Evolutionary conservation across 805 yeast species (phyloP).

Genomic region (Candida boleticola): DNA sequence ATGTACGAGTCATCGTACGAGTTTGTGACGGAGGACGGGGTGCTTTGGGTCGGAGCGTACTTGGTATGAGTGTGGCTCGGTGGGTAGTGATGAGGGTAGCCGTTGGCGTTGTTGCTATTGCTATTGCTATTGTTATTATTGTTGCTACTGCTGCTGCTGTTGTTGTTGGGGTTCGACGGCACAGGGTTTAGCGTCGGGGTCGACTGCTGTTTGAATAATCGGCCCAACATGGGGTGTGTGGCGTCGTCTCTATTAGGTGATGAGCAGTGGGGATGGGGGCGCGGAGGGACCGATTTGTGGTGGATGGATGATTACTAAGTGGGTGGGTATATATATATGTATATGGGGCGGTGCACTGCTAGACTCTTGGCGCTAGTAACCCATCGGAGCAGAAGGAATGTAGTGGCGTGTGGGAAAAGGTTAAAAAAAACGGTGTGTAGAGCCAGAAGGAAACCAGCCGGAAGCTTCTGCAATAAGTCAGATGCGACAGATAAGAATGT

Average conservation of each 20-base stretch:
- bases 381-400: too few relatives aligned
- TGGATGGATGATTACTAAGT: too few relatives aligned
- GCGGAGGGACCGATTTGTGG: too few relatives aligned
- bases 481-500: too few relatives aligned
- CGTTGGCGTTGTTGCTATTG: constrained; percentile 3
- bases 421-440: too few relatives aligned
- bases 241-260: too few relatives aligned
- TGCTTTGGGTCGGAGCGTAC: constrained; percentile 3
- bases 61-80: constrained; percentile 2
- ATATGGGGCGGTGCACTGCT: too few relatives aligned
- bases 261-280: background rate
- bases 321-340: too few relatives aligned
- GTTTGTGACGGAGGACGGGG: constrained; percentile 7
- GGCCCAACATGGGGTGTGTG: constrained; percentile 37
- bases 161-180: background rate
- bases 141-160: constrained; percentile 1
- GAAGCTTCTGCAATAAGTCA: too few relatives aligned
- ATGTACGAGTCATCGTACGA: constrained; percentile 45
- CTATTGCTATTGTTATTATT: constrained; percentile 5
- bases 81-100: background rate
- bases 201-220: constrained; percentile 32
- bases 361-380: too few relatives aligned
- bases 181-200: constrained; percentile 1
- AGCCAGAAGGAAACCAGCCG: too few relatives aligned
- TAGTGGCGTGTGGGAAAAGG: too few relatives aligned